Base-by-base conservation (phyloP, 176 grass and related monocot species). In the Phoenix dactylifera region DNA sequence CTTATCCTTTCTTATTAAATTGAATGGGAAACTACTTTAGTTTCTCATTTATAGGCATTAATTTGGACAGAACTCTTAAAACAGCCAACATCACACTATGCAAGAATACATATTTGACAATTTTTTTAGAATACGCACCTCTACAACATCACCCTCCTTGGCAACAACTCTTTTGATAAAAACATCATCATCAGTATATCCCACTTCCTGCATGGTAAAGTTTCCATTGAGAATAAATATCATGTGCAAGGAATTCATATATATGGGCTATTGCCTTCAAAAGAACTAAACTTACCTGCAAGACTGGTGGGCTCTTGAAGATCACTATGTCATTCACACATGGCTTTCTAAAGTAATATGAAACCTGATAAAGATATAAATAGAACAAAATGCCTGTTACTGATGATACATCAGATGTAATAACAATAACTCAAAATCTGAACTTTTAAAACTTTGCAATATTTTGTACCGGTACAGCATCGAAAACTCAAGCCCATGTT, bases 91-190 rank as follows among this genome's bases (percentile, higher is more conserved):
- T 10, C 6, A 14, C 35, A 44, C 12, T 14, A 59, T 49, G 19
- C 14, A 39, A 57, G 17, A 69, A 4, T 9, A 35, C 35, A 67
- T 22, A 57, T 22, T 17, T 14, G 12, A 10, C 35, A 10, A 44
- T 55, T 16, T 51, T n/a, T 60, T 19, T 62, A 22, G 44, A 72
- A 54, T 6, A 83, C 66, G 66, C 76, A 97, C 92, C 81, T 97
- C 92, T 66, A 97, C 92, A 85, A 82, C 26, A 54, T 91, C 92
- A 6, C 92, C 92, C 26, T 75, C 92, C 78, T 76, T 85, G 52
- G 92, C 92, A 77, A 97, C 83, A 66, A 97, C 65, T 80, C 92
- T 88, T 82, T 97, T 91, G 70, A 97, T 97, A 62, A 97, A 97
- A 67, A 97, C 92, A 60, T 91, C 92, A 88, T 83, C 80, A 80